Evolutionary conservation across 345 rosid genomes (phyloP).

Genomic region (Populus pruinosa): DNA sequence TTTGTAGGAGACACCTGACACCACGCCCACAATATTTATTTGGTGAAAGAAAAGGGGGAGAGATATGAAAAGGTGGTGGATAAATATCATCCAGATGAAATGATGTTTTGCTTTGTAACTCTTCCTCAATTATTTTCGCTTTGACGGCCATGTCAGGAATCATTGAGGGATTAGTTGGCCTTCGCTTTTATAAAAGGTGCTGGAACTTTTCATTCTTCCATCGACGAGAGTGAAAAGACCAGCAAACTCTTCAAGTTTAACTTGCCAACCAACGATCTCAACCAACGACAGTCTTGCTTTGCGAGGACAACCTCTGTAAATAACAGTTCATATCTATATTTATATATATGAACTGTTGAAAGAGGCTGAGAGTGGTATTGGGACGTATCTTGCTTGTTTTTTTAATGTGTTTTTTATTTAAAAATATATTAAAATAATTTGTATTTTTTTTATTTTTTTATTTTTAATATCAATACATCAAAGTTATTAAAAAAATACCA

Average conservation of each 20-base stretch:
- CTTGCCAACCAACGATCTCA: background rate
- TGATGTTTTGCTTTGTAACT: background rate
- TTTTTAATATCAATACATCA: no score
- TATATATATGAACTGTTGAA: no score
- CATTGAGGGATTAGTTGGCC: background rate
- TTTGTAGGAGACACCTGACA: background rate
- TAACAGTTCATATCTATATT: no score
- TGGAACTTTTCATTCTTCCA: background rate
- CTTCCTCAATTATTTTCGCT: background rate
- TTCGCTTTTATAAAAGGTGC: background rate
- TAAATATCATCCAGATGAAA: background rate
- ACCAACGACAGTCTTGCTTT: no score
- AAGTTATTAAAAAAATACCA: no score
- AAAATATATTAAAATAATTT: no score
- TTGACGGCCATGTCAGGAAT: background rate
- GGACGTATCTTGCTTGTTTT: no score
- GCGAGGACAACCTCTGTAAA: background rate
- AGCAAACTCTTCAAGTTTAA: background rate
- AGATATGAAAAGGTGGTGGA: background rate
- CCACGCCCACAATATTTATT: background rate
- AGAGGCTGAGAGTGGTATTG: no score
- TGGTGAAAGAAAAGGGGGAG: background rate
- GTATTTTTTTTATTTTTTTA: no score
- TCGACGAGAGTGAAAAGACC: background rate
- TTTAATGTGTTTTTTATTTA: no score